Evolutionary conservation across 257 asterid species (phyloP).

Genomic region (Nicotiana undulata): DNA sequence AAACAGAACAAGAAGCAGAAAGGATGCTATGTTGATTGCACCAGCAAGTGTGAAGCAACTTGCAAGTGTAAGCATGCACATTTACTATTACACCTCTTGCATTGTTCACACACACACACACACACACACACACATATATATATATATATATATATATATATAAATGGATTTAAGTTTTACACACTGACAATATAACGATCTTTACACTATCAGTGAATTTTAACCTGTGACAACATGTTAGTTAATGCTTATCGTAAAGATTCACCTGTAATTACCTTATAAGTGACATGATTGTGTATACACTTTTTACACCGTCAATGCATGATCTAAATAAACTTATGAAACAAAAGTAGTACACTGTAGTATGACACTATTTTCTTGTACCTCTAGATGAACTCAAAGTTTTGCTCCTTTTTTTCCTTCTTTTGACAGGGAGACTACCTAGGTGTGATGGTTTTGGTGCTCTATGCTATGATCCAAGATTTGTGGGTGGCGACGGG

Average conservation of each 20-base stretch:
- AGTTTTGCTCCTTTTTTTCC: not conserved
- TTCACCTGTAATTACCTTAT: too few relatives aligned
- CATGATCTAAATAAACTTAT: not conserved
- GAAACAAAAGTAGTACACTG: not conserved
- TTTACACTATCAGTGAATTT: not conserved
- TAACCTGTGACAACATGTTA: not conserved
- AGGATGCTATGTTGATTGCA: slow-evolving; percentile 60
- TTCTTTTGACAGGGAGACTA: slow-evolving; percentile 41
- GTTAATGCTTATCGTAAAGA: too few relatives aligned
- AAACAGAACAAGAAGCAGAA: slow-evolving; percentile 44
- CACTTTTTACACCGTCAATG: not conserved
- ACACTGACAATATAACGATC: not conserved
- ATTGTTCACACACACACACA: too few relatives aligned
- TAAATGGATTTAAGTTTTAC: not conserved
- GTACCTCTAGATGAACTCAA: not conserved
- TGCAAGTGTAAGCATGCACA: slow-evolving; percentile 45
- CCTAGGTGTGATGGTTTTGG: slow-evolving; percentile 64
- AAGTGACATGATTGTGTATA: not conserved
- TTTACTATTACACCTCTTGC: not conserved
- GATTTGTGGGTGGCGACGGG: slow-evolving; percentile 76
- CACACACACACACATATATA: too few relatives aligned
- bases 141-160: too few relatives aligned
- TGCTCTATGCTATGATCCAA: slow-evolving; percentile 62
- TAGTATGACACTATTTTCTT: not conserved
- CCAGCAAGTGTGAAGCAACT: slow-evolving; percentile 55